Percentiles rank a stretch among this genome's conserved stretches.
Conservation (phyloP, 2,329 filamentous ascomycete genomes). For the Aspergillus felis region DNA sequence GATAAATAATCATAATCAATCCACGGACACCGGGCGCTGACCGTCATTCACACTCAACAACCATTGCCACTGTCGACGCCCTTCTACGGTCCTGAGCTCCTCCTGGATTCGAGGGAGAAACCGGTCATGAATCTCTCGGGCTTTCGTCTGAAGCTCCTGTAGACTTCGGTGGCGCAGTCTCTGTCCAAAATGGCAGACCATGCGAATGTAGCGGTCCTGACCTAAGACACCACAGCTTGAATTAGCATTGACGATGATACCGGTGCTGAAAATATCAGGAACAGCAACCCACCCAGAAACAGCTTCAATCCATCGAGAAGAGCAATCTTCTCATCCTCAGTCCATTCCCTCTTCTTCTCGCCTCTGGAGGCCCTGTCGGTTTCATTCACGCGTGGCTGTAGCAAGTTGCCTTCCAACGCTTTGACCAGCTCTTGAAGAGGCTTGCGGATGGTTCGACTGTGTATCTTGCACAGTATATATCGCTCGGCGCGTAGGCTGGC, state of each 20-base stretch:
- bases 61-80: conserved; percentile 18
- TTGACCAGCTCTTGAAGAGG: conserved; percentile 11
- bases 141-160: conserved; percentile 16
- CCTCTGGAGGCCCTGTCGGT: not conserved
- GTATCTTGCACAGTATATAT: conserved; percentile 6
- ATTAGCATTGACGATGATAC: not conserved
- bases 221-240: conserved; percentile 4
- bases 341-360: conserved; percentile 13
- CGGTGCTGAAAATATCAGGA: not conserved
- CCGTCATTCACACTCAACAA: conserved; percentile 13
- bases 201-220: conserved; percentile 22
- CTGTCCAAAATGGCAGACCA: conserved; percentile 14
- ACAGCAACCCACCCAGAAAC: conserved; percentile 14
- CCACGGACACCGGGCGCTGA: not conserved
- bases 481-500: conserved; percentile 3
- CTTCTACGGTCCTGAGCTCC: conserved; percentile 13
- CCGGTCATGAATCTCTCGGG: conserved; percentile 9
- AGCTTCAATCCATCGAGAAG: conserved; percentile 23
- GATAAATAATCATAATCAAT: not conserved
- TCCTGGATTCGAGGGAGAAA: conserved; percentile 6
- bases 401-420: conserved; percentile 4
- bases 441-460: conserved; percentile 3
- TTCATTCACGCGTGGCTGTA: not conserved
- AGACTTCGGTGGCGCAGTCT: conserved; percentile 13
- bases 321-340: conserved; percentile 16